Evolutionary conservation across 1,139 yeast species (phyloP), one percentile per base, ranked within the genome.

Genomic region (Pichia sp.): DNA sequence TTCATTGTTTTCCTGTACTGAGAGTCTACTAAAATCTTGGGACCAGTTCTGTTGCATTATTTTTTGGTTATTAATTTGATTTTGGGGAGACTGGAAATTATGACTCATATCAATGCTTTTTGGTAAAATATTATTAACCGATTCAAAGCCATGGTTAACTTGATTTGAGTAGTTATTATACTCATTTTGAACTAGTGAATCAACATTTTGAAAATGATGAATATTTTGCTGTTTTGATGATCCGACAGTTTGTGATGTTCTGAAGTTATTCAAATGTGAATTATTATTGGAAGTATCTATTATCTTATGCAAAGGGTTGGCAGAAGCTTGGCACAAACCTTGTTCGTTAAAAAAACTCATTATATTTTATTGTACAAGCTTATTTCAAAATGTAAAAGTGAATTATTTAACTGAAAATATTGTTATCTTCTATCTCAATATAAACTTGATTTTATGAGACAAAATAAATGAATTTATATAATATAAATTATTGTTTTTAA

Each of bases 181-280:
- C 6, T 52, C 56, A 25, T 41, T 39, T 30, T 48, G 51, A 16
- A 48, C 24, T 4, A 28, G 4, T 5, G 6, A 23, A 35, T 52
- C 59, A 24, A 48, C 42, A 16, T 42, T 36, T 12, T 40, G 44
- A 27, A 45, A 41, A 43, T 39, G 43, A 42, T 45, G 48, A 30
- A 37, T 36, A 5, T 23, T 37, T 34, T 36, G 23, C 3, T 10
- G 11, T 8, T 5, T 12, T 11, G 42, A n/a, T 25, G 4, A 9
- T 4, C 11, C 6, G 4, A 23, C 24, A 8, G n/a, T 10, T 8
- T 33, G n/a, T n/a, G n/a, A n/a, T n/a, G n/a, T 30, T 26, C 41
- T 41, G 10, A 39, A 24, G n/a, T 31, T 31, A 23, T 20, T 30
- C 11, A 31, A 10, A 11, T 35, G 24, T n/a, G 34, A 4, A 24